These are phyloP conservation scores for Leptodermis oblonga DNA, from an alignment of 257 asterid genomes.

Conservation along the genomic window DNA sequence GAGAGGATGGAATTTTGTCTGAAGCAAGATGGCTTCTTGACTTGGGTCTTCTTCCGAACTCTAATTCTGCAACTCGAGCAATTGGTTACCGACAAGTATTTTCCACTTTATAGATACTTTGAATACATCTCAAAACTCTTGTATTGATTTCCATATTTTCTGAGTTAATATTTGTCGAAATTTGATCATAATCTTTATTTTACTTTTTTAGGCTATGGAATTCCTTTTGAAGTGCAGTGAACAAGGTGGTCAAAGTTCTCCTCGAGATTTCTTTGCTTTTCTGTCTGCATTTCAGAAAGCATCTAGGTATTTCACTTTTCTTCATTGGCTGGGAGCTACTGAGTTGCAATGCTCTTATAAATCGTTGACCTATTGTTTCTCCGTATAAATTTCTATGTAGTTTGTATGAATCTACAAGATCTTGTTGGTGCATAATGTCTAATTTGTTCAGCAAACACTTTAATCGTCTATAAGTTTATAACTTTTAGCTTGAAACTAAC, in stretches of 20 bases:
- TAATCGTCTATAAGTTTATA: background rate
- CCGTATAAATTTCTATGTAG: background rate
- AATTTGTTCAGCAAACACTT: background rate
- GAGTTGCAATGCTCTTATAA: background rate
- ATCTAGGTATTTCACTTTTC: slow-evolving; percentile 51
- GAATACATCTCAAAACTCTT: background rate
- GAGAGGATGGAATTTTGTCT: slow-evolving; percentile 65
- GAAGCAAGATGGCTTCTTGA: slow-evolving; percentile 95
- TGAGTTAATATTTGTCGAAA: background rate
- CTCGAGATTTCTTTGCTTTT: slow-evolving; percentile 53
- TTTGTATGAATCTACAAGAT: background rate
- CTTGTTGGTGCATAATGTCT: background rate
- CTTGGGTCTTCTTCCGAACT: slow-evolving; percentile 78
- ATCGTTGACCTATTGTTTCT: background rate
- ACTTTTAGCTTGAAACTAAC: background rate
- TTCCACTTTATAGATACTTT: slow-evolving; percentile 11
- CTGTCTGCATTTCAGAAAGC: slow-evolving; percentile 77
- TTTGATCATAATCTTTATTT: background rate
- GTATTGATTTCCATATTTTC: slow-evolving; percentile 3
- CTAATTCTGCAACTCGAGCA: slow-evolving; percentile 90
- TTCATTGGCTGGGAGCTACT: background rate
- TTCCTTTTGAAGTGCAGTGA: slow-evolving; percentile 65
- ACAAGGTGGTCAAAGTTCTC: slow-evolving; percentile 62
- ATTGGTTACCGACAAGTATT: slow-evolving; percentile 95
- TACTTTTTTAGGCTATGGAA: slow-evolving; percentile 72